A percentile compares a stretch with the other conserved stretches of the same genome.
phyloP scores from a whole-genome alignment of 2,329 filamentous ascomycete species.

The Fusarium sp. region DNA sequence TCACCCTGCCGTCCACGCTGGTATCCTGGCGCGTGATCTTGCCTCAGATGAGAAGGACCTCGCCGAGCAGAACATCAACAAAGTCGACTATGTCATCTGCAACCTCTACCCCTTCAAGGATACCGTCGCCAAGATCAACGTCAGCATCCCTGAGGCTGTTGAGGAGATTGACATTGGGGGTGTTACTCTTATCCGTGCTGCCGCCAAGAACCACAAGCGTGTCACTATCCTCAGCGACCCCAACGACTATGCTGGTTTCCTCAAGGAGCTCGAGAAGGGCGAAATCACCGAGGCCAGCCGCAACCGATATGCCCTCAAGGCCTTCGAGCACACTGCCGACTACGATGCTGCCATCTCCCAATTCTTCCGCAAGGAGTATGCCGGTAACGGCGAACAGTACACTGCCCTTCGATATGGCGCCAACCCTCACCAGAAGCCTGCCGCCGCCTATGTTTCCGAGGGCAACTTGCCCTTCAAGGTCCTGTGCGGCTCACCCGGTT shows the following conservation, averaged over 20 bases:
- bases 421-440: conserved; percentile 98
- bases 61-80: conserved; percentile 92
- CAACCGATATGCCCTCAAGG: conserved; percentile 93
- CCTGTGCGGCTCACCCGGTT: conserved; percentile 88
- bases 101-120: conserved; percentile 99
- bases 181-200: conserved; percentile 94
- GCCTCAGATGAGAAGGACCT: conserved; percentile 97
- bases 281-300: conserved; percentile 88
- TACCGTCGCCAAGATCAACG: conserved; percentile 95
- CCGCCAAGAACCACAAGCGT: conserved; percentile 96
- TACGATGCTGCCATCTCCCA: conserved; percentile 95
- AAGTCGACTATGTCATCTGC: conserved; percentile 96
- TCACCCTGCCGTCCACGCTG: conserved; percentile 90
- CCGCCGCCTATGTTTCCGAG: conserved; percentile 81
- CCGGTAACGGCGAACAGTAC: conserved; percentile 85
- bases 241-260: conserved; percentile 91
- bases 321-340: conserved; percentile 97
- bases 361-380: conserved; percentile 98
- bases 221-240: conserved; percentile 98
- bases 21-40: conserved; percentile 93
- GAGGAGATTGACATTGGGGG: conserved; percentile 99
- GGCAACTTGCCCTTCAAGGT: conserved; percentile 93
- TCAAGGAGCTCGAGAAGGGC: conserved; percentile 88
- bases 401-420: conserved; percentile 91
- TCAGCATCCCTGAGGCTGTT: conserved; percentile 95